Evolutionary conservation across 2,329 filamentous ascomycete genomes (phyloP).

Genomic region (Blumeria graminis): DNA sequence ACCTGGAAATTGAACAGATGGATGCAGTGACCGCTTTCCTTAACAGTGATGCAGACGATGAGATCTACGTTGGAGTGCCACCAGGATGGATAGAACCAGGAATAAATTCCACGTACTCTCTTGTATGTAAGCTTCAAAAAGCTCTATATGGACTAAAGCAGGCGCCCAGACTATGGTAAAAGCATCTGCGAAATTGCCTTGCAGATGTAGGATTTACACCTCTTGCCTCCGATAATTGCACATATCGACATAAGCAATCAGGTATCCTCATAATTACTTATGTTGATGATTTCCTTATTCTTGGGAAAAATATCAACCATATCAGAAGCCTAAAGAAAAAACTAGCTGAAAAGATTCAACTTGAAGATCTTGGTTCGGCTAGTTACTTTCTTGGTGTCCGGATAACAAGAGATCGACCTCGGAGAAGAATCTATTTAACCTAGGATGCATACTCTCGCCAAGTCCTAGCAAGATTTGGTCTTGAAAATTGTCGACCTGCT

Average conservation of each 20-base stretch:
- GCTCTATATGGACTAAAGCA: neutral
- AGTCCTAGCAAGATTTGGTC: neutral
- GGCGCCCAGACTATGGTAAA: neutral
- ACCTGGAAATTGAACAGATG: neutral
- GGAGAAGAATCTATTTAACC: neutral
- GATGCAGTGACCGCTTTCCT: neutral
- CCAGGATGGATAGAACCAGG: too few relatives aligned
- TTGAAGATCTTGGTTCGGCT: neutral
- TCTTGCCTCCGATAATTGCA: neutral
- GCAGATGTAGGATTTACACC: neutral
- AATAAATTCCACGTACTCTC: neutral
- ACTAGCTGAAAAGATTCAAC: neutral
- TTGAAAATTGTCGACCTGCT: neutral
- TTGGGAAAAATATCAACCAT: neutral
- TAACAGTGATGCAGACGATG: neutral
- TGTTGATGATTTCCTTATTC: neutral
- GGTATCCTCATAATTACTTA: neutral
- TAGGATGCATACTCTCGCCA: neutral
- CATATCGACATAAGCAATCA: neutral
- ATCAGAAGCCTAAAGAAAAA: neutral
- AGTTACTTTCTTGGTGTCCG: neutral
- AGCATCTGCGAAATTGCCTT: neutral
- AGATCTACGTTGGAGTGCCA: neutral
- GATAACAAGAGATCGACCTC: neutral
- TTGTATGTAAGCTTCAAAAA: neutral